A percentile compares a stretch with the other conserved stretches of the same genome.
phyloP scores from a whole-genome alignment of 108 stramenopile genomes.

The Cylindrotheca fusiformis region DNA sequence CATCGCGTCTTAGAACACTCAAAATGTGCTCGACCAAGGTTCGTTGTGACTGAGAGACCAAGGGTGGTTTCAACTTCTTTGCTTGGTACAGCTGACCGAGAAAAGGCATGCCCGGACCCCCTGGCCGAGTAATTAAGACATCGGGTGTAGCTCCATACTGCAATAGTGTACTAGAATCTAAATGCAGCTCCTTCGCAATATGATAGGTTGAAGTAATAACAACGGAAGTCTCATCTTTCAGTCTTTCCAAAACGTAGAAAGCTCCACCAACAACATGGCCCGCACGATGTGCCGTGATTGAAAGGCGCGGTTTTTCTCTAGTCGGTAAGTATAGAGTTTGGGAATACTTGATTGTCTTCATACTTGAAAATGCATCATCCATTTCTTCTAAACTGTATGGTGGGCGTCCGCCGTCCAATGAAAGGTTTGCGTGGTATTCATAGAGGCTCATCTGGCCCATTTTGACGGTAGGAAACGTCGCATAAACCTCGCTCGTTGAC shows the following conservation, averaged over 20 bases:
- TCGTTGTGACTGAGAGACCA: conserved; percentile 45
- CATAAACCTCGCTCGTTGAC: too few relatives aligned
- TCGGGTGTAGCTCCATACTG: conserved; percentile 78
- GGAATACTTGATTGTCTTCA: conserved; percentile 87
- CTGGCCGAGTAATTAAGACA: conserved; percentile 70
- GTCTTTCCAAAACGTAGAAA: conserved; percentile 60
- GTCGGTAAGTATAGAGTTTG: conserved; percentile 64
- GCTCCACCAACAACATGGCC: conserved; percentile 91
- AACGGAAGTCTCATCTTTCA: conserved; percentile 77
- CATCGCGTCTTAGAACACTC: conserved; percentile 82
- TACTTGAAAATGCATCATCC: conserved; percentile 68
- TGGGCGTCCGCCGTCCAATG: conserved; percentile 66
- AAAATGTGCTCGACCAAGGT: conserved; percentile 69
- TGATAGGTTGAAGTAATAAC: conserved; percentile 71
- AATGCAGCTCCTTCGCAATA: conserved; percentile 81
- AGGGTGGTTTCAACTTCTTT: conserved; percentile 3
- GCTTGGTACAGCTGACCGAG: conserved; percentile 48
- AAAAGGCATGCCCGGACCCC: conserved; percentile 62
- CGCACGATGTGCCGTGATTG: conserved; percentile 78
- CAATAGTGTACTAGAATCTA: conserved; percentile 71
- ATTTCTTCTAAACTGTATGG: conserved; percentile 86
- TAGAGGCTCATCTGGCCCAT: conserved; percentile 97
- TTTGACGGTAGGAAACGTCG: conserved; percentile 92
- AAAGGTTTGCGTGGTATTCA: conserved; percentile 83
- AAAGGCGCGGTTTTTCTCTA: conserved; percentile 14